Percentiles rank a stretch among this genome's conserved stretches.
These are phyloP conservation scores for Rosa lucieae DNA, from an alignment of 306 rosid species.

Conservation along the genomic window DNA sequence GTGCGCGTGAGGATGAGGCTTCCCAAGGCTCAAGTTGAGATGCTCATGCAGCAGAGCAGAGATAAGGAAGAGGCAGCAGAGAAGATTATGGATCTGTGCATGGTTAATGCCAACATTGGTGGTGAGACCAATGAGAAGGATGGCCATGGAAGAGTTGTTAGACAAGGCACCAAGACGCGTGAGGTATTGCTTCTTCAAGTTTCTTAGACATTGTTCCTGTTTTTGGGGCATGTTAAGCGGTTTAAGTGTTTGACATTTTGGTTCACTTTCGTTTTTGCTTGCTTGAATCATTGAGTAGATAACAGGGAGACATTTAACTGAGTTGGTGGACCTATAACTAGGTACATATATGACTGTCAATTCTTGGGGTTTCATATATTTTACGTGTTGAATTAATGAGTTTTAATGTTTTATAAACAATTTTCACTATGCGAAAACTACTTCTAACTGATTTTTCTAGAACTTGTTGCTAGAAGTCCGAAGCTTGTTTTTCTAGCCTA, in stretches of 20 bases:
- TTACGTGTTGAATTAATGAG: neutral
- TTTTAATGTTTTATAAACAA: neutral
- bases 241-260: conserved; percentile 4
- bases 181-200: conserved; percentile 44
- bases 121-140: conserved; percentile 14
- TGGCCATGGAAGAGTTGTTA: conserved; percentile 16
- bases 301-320: neutral
- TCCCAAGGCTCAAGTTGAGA: conserved; percentile 74
- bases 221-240: conserved; percentile 1
- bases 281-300: neutral
- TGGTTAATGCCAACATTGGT: conserved; percentile 29
- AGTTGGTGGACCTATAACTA: neutral
- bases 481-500: neutral
- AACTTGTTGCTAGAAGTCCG: no score
- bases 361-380: no score
- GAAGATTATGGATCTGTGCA: conserved; percentile 63
- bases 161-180: conserved; percentile 32
- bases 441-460: no score
- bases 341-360: neutral
- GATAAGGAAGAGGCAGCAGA: conserved; percentile 66
- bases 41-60: conserved; percentile 54
- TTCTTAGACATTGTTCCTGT: neutral
- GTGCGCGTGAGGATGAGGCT: conserved; percentile 67
- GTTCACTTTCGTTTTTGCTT: neutral
- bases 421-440: neutral